A percentile compares a stretch with the other conserved stretches of the same genome.
Conservation (phyloP, 331 rosid genomes). For the Malus hybrid region DNA sequence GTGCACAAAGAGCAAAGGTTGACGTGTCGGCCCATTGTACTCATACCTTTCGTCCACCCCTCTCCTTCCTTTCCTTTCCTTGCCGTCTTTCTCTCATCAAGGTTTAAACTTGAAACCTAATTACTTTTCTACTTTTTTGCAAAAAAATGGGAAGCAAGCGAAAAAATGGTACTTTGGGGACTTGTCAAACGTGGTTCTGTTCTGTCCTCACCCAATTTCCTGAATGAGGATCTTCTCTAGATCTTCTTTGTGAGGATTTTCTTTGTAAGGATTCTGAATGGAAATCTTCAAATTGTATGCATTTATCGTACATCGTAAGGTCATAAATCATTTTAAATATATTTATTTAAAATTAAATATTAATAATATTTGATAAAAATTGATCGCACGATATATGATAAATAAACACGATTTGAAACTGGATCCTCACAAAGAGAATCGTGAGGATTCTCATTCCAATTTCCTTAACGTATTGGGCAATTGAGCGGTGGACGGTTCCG, state of each 20-base stretch:
- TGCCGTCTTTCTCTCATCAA: neutral
- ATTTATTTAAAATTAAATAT: too few relatives aligned
- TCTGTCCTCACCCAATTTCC: neutral
- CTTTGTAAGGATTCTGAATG: too few relatives aligned
- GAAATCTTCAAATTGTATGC: too few relatives aligned
- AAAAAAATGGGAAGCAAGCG: neutral
- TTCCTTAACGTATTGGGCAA: neutral
- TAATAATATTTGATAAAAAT: too few relatives aligned
- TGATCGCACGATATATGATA: too few relatives aligned
- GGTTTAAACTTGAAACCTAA: neutral
- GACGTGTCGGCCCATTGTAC: conserved; percentile 40
- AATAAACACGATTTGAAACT: too few relatives aligned
- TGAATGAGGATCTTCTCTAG: neutral
- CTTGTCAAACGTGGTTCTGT: neutral
- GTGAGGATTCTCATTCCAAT: too few relatives aligned
- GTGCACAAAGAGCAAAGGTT: conserved; percentile 6
- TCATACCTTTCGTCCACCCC: conserved; percentile 32
- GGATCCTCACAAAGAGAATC: too few relatives aligned
- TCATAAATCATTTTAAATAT: too few relatives aligned
- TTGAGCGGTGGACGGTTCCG: neutral
- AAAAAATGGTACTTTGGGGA: neutral
- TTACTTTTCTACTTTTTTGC: neutral
- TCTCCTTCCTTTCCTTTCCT: conserved; percentile 13
- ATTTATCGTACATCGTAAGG: too few relatives aligned
- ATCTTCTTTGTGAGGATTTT: too few relatives aligned